These are phyloP conservation scores for Hura crepitans DNA, from an alignment of 441 rosid species.

Conservation along the genomic window DNA sequence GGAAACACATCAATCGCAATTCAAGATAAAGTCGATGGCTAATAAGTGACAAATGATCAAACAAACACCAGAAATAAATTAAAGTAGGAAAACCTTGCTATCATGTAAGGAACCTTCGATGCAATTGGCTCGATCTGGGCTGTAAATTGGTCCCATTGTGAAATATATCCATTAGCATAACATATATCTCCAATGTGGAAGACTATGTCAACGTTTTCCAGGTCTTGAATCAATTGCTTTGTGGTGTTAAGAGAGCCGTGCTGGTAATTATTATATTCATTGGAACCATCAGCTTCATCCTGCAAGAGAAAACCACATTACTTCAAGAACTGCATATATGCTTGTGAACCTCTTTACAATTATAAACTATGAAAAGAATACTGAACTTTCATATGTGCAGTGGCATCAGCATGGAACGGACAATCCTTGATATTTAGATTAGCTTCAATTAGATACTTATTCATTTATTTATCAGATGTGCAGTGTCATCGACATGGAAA, in stretches of 20 bases:
- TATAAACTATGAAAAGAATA: neutral
- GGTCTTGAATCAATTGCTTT: constrained; percentile 56
- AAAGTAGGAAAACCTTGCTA: constrained; percentile 52
- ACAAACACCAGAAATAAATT: neutral
- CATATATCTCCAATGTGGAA: constrained; percentile 81
- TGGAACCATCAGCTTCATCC: constrained; percentile 83
- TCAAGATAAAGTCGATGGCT: constrained; percentile 13
- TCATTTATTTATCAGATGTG: too few species aligned
- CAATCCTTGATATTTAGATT: neutral
- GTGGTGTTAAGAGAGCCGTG: constrained; percentile 70
- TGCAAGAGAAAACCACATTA: constrained; percentile 26
- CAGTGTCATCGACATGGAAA: neutral
- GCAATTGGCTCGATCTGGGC: constrained; percentile 79
- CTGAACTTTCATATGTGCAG: neutral
- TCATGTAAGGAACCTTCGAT: constrained; percentile 75
- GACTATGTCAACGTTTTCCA: constrained; percentile 59
- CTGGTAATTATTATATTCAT: constrained; percentile 60
- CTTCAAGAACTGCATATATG: constrained; percentile 12
- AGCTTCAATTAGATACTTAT: neutral
- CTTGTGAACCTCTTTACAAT: constrained; percentile 1
- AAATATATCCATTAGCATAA: constrained; percentile 75
- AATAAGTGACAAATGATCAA: constrained; percentile 6
- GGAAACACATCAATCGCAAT: constrained; percentile 6
- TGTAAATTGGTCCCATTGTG: constrained; percentile 85
- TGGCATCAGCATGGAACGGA: neutral